These are phyloP conservation scores for Taphrina betulina DNA, from an alignment of 1,139 yeast species.

Conservation along the genomic window DNA sequence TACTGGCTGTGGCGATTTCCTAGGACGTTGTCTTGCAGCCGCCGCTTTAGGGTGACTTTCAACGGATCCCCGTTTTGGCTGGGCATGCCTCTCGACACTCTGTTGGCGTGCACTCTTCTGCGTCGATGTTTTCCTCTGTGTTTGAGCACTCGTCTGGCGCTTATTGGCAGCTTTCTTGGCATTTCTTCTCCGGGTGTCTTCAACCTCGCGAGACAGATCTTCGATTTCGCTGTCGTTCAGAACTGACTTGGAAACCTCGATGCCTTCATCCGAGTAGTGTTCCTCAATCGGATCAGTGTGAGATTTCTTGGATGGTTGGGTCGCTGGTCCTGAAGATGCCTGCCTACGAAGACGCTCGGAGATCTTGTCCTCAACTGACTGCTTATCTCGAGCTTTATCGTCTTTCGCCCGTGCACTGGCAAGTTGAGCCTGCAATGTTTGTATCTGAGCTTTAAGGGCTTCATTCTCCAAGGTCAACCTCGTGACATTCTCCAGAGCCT, in stretches of 20 bases:
- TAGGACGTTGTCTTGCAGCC: neutral
- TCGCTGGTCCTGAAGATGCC: neutral
- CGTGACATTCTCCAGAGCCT: conserved; percentile 35
- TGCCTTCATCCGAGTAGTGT: conserved; percentile 20
- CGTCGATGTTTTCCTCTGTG: neutral
- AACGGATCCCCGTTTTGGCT: neutral
- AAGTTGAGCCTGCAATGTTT: neutral
- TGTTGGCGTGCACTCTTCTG: neutral
- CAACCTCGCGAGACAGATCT: conserved; percentile 14
- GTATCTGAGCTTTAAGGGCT: conserved; percentile 27
- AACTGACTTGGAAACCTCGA: conserved; percentile 21
- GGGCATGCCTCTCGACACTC: neutral
- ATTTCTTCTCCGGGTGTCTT: conserved; percentile 13
- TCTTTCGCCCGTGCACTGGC: neutral
- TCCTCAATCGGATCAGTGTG: neutral
- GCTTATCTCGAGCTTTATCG: neutral
- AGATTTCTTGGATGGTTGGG: neutral
- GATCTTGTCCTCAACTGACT: conserved; percentile 10
- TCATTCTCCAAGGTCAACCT: conserved; percentile 33
- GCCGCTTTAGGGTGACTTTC: neutral
- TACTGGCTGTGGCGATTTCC: neutral
- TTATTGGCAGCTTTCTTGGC: neutral
- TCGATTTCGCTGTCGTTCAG: conserved; percentile 23
- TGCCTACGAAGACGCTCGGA: conserved; percentile 1
- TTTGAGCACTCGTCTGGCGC: neutral